Conservation (phyloP, 1,139 yeast genomes). For the Diutina catenulata region DNA sequence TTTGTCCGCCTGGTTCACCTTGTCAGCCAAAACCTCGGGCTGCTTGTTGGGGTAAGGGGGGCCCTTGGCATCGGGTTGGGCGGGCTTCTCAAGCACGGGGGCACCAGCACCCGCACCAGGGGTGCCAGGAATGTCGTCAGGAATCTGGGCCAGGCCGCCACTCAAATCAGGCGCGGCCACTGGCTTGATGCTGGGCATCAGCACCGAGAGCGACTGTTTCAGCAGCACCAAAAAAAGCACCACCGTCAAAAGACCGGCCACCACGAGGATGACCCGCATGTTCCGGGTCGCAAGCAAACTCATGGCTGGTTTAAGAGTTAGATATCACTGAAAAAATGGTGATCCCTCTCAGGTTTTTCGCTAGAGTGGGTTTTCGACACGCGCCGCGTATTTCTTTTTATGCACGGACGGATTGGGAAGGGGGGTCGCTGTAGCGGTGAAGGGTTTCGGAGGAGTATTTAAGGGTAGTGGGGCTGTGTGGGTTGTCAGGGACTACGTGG, state of each 20-base stretch:
- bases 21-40: slow-evolving; percentile 5
- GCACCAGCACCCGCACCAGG: slow-evolving; percentile 12
- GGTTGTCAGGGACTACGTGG: too few relatives aligned
- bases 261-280: slow-evolving; percentile 23
- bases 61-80: slow-evolving; percentile 11
- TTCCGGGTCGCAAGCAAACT: slow-evolving; percentile 26
- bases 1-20: not conserved
- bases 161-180: not conserved
- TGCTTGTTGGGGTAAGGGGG: slow-evolving; percentile 3
- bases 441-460: too few relatives aligned
- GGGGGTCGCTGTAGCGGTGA: too few relatives aligned
- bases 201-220: slow-evolving; percentile 17
- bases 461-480: too few relatives aligned
- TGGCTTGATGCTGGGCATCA: slow-evolving; percentile 15
- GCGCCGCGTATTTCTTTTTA: too few relatives aligned
- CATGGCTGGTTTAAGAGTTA: not conserved
- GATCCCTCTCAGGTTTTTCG: too few relatives aligned
- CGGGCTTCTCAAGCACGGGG: slow-evolving; percentile 10
- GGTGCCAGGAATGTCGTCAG: slow-evolving; percentile 10
- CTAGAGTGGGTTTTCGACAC: too few relatives aligned
- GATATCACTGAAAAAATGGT: too few relatives aligned
- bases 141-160: slow-evolving; percentile 13
- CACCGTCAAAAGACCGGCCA: slow-evolving; percentile 22
- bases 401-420: too few relatives aligned
- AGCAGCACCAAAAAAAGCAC: slow-evolving; percentile 27